phyloP scores from a whole-genome alignment of 192 early-diverging fungal genomes.

The Diversispora epigaea region DNA sequence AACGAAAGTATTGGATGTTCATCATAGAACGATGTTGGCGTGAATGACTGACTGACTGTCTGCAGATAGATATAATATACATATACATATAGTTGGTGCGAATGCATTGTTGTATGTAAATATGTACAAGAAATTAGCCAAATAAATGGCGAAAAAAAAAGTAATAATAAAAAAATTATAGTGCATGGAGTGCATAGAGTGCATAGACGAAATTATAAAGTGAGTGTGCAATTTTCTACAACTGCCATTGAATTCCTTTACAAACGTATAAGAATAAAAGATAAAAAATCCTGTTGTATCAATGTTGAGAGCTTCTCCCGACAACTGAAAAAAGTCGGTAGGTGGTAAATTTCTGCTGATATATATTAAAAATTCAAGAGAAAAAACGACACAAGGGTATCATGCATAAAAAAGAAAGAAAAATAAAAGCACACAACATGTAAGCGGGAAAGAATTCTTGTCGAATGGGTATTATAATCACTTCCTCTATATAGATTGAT shows the following conservation, averaged over 20 bases:
- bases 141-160: neutral
- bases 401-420: conserved; percentile 5
- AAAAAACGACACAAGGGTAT: conserved; percentile 7
- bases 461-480: neutral
- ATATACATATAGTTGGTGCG: conserved; percentile 5
- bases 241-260: conserved; percentile 8
- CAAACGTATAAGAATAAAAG: neutral
- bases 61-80: neutral
- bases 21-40: conserved; percentile 21
- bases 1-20: conserved; percentile 18
- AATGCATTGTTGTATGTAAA: neutral
- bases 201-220: conserved; percentile 33
- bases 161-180: conserved; percentile 22
- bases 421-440: conserved; percentile 11
- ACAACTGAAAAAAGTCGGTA: conserved; percentile 12
- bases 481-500: neutral
- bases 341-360: conserved; percentile 12
- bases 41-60: conserved; percentile 24
- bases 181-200: conserved; percentile 34
- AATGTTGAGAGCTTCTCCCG: conserved; percentile 14
- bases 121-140: conserved; percentile 15
- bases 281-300: neutral
- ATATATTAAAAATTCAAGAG: conserved; percentile 3
- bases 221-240: conserved; percentile 30
- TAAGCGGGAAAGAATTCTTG: neutral